Conservation (phyloP, 139 green algal genomes). For the Marvania coccoides region DNA sequence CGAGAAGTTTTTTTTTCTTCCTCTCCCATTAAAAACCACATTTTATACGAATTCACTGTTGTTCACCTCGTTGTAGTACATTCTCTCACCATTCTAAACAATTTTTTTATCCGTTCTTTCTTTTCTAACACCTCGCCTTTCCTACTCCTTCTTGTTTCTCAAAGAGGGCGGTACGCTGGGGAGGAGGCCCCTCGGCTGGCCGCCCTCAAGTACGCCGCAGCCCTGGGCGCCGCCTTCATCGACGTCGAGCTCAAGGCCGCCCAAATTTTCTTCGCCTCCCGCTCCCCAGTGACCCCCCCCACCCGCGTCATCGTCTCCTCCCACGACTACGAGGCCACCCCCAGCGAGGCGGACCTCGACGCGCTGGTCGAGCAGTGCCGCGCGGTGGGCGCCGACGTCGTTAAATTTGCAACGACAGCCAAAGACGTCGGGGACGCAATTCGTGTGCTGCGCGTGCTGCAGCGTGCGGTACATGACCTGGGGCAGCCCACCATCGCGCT, state of each 20-base stretch:
- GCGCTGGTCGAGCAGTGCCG: conserved; percentile 46
- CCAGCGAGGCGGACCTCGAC: conserved; percentile 51
- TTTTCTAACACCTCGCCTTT: background rate
- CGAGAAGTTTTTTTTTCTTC: background rate
- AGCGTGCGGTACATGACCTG: conserved; percentile 15
- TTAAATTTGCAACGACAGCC: conserved; percentile 89
- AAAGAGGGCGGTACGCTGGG: conserved; percentile 82
- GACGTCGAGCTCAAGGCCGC: conserved; percentile 87
- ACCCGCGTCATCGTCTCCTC: conserved; percentile 87
- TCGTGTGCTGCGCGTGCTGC: conserved; percentile 65
- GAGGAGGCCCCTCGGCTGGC: conserved; percentile 62
- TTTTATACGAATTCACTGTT: background rate
- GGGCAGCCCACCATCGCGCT: conserved; percentile 75
- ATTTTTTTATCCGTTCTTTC: background rate
- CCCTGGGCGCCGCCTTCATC: conserved; percentile 72
- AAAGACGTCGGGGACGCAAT: conserved; percentile 68
- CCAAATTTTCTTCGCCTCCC: conserved; percentile 52
- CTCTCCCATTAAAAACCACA: background rate
- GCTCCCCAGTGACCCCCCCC: conserved; percentile 24
- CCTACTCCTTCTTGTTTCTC: too few relatives aligned
- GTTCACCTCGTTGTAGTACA: background rate
- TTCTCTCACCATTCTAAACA: background rate
- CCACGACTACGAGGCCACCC: conserved; percentile 85
- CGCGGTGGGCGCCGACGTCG: conserved; percentile 71
- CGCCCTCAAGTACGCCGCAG: conserved; percentile 60